phyloP scores from a whole-genome alignment of 1,284 basidiomycete species.

The Fistulina hepatica region DNA sequence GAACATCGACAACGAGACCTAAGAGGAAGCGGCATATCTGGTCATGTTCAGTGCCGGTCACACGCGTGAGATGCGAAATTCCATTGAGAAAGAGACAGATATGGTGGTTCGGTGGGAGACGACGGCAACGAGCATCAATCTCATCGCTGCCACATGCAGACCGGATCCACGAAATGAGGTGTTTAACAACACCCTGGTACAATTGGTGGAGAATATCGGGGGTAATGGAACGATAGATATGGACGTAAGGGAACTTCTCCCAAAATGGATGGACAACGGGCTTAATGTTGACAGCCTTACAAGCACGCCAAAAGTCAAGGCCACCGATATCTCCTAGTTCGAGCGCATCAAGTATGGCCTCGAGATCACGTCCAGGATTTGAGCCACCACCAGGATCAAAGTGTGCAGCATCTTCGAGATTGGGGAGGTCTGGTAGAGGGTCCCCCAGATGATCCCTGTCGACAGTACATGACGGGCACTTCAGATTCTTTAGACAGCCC shows the following conservation, averaged over 20 bases:
- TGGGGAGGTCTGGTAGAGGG: slow-evolving; percentile 5
- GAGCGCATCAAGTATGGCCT: too few species aligned
- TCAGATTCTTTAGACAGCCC: slow-evolving; percentile 5
- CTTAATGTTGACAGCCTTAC: slow-evolving; percentile 11
- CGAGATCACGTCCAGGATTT: too few species aligned
- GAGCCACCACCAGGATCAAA: slow-evolving; percentile 7
- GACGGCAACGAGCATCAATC: slow-evolving; percentile 22
- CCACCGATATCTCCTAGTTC: slow-evolving; percentile 10
- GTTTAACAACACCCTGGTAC: slow-evolving; percentile 21
- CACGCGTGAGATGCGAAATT: slow-evolving; percentile 21
- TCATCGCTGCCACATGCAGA: slow-evolving; percentile 18
- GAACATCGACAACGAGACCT: slow-evolving; percentile 16
- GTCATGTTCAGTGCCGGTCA: slow-evolving; percentile 22
- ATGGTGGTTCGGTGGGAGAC: slow-evolving; percentile 23
- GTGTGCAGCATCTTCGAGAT: too few species aligned
- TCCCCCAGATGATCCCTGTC: slow-evolving; percentile 14
- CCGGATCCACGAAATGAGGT: slow-evolving; percentile 20
- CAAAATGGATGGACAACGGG: slow-evolving; percentile 21
- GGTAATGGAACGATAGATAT: slow-evolving; percentile 19
- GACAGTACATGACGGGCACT: slow-evolving; percentile 8
- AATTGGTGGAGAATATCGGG: slow-evolving; percentile 24
- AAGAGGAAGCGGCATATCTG: slow-evolving; percentile 23
- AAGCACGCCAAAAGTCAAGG: slow-evolving; percentile 10
- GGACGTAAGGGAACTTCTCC: slow-evolving; percentile 15
- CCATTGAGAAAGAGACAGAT: slow-evolving; percentile 27